A percentile compares a stretch with the other conserved stretches of the same genome.
Conservation (phyloP, 116 monocot genomes). For the Zostera marina region DNA sequence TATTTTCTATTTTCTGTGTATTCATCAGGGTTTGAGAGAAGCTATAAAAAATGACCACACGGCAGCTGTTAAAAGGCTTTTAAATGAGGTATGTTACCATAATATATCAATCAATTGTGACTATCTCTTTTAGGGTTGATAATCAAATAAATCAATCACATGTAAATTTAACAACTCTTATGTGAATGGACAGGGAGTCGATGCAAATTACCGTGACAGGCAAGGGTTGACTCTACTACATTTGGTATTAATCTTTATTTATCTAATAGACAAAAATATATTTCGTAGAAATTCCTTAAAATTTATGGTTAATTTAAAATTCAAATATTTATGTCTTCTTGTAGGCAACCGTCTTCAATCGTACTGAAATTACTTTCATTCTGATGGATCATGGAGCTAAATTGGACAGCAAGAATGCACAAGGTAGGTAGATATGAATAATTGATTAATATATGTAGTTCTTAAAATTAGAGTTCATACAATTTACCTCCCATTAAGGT, state of each 20-base stretch:
- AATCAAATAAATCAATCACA: not conserved
- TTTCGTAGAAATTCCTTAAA: not conserved
- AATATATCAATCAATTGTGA: not conserved
- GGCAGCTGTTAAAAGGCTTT: slow-evolving; percentile 59
- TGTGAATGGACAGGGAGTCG: slow-evolving; percentile 66
- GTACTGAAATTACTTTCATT: slow-evolving; percentile 88
- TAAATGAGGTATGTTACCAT: slow-evolving; percentile 33
- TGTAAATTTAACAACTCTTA: slow-evolving; percentile 5
- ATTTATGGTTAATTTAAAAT: not conserved
- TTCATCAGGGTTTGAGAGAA: slow-evolving; percentile 77
- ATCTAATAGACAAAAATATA: no score
- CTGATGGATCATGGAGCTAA: slow-evolving; percentile 87
- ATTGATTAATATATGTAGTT: not conserved
- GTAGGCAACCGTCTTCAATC: slow-evolving; percentile 95
- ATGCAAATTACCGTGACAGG: slow-evolving; percentile 87
- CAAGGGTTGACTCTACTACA: slow-evolving; percentile 83
- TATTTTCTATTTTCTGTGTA: not conserved
- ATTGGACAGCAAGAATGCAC: slow-evolving; percentile 61
- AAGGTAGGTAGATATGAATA: slow-evolving; percentile 39
- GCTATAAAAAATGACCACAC: slow-evolving; percentile 78
- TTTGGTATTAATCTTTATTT: slow-evolving; percentile 37
- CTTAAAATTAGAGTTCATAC: not conserved
- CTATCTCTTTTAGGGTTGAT: not conserved
- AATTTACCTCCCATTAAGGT: not conserved
- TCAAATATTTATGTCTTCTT: not conserved